These are phyloP conservation scores for Orbilia oligospora DNA, from an alignment of 2,329 filamentous ascomycete species.

Conservation along the genomic window DNA sequence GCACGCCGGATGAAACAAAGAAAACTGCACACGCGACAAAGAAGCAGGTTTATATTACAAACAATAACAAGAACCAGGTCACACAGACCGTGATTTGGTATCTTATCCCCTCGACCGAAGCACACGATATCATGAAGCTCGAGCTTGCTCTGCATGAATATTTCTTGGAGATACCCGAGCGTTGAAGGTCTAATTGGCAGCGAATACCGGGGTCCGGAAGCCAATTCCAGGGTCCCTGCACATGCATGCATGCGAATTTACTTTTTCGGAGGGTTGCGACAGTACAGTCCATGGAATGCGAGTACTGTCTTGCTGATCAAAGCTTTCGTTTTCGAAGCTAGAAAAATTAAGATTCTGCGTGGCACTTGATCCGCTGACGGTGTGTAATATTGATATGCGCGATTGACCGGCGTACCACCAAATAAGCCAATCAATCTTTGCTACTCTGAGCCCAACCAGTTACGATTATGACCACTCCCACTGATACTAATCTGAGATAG, in stretches of 20 bases:
- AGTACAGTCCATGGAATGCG: constrained; percentile 42
- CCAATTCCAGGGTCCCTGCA: constrained; percentile 49
- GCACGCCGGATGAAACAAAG: constrained; percentile 22
- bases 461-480: background rate
- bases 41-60: constrained; percentile 11
- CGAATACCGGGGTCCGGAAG: constrained; percentile 49
- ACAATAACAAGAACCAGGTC: constrained; percentile 3
- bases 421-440: constrained; percentile 7
- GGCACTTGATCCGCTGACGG: constrained; percentile 40
- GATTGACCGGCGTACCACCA: constrained; percentile 23
- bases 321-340: constrained; percentile 16
- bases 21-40: constrained; percentile 46
- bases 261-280: constrained; percentile 61
- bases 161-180: constrained; percentile 44
- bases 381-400: constrained; percentile 30
- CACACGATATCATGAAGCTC: constrained; percentile 24
- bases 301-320: constrained; percentile 36
- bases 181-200: constrained; percentile 43
- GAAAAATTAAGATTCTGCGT: constrained; percentile 32
- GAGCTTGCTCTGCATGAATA: background rate
- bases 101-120: constrained; percentile 49
- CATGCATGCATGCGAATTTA: constrained; percentile 56
- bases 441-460: constrained; percentile 4
- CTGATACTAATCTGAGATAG: constrained; percentile 20
- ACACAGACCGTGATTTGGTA: constrained; percentile 3